Percentiles rank a stretch among this genome's conserved stretches.
Conservation (phyloP, 805 yeast genomes). For the Saccharomycopsis schoenii region DNA sequence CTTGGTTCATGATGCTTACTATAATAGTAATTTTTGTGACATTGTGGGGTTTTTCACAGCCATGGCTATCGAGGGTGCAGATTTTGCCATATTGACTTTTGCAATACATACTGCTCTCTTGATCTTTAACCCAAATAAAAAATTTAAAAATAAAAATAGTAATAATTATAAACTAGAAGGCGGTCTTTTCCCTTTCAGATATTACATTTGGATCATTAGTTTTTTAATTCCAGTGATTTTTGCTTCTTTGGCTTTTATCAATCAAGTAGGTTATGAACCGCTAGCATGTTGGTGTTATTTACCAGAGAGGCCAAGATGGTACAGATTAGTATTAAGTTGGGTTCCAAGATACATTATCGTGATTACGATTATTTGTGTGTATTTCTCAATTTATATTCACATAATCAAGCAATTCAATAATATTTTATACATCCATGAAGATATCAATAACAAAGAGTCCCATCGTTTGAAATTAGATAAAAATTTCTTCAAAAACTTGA, state of each 20-base stretch:
- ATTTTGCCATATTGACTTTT: constrained; percentile 68
- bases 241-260: constrained; percentile 64
- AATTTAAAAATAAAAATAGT: constrained; percentile 26
- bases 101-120: constrained; percentile 75
- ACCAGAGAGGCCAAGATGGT: constrained; percentile 66
- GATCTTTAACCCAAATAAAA: constrained; percentile 53
- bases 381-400: constrained; percentile 61
- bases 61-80: constrained; percentile 75
- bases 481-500: constrained; percentile 14
- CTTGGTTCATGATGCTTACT: constrained; percentile 34
- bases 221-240: constrained; percentile 53
- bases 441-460: constrained; percentile 20
- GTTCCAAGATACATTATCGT: constrained; percentile 66
- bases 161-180: constrained; percentile 45
- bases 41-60: constrained; percentile 77
- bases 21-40: constrained; percentile 42
- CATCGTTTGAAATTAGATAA: constrained; percentile 15
- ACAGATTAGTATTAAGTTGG: constrained; percentile 67
- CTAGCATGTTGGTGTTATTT: constrained; percentile 71
- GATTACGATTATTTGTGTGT: constrained; percentile 50
- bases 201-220: constrained; percentile 47
- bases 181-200: constrained; percentile 55
- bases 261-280: constrained; percentile 46
- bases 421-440: constrained; percentile 32
- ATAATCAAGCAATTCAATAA: constrained; percentile 53